Evolutionary conservation across 2,329 filamentous ascomycete genomes (phyloP).

Genomic region (Penicillium janthinellum): DNA sequence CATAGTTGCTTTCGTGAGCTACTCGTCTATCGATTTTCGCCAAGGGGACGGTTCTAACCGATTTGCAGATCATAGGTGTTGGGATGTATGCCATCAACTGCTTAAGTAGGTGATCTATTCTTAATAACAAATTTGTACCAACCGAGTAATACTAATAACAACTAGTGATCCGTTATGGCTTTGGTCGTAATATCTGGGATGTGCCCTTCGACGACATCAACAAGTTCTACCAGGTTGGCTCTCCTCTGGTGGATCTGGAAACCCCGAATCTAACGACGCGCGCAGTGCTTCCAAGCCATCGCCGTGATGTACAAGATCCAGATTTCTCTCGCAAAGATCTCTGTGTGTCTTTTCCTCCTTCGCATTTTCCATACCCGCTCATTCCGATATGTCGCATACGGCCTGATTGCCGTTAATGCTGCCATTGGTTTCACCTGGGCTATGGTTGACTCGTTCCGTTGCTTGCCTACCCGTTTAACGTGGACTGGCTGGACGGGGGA

Average conservation of each 20-base stretch:
- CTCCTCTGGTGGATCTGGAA: no score
- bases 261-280: background rate
- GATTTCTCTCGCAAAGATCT: slow-evolving; percentile 22
- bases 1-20: slow-evolving; percentile 21
- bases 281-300: slow-evolving; percentile 20
- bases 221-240: slow-evolving; percentile 16
- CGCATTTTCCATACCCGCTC: slow-evolving; percentile 23
- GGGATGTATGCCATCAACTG: slow-evolving; percentile 14
- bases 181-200: slow-evolving; percentile 27
- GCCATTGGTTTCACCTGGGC: slow-evolving; percentile 23
- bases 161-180: slow-evolving; percentile 19
- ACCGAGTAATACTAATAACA: slow-evolving; percentile 1
- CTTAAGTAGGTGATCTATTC: slow-evolving; percentile 7
- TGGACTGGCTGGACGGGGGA: slow-evolving; percentile 23
- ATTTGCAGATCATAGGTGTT: slow-evolving; percentile 8
- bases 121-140: no score
- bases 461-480: slow-evolving; percentile 18
- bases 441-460: slow-evolving; percentile 23
- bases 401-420: slow-evolving; percentile 20
- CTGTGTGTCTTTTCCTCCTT: slow-evolving; percentile 25
- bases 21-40: background rate
- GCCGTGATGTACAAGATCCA: slow-evolving; percentile 24
- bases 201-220: slow-evolving; percentile 21
- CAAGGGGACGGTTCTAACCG: background rate
- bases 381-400: slow-evolving; percentile 23